Base-by-base conservation (phyloP, 78 protist genomes). In the Speleostelium caveatum region DNA sequence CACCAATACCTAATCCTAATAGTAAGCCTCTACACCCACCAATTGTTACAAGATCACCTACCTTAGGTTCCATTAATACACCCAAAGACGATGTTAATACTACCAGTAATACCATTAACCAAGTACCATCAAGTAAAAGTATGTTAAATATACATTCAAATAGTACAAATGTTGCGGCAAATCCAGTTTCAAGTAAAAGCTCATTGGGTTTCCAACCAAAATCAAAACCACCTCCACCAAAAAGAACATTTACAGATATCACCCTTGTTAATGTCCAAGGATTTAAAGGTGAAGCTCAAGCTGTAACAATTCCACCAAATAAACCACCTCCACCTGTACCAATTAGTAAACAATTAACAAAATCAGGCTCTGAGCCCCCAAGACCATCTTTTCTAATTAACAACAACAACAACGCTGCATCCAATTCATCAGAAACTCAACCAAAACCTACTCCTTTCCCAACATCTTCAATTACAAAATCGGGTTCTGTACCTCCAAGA, bases 161-260 rank as follows among this genome's bases (percentile, higher is more conserved):
- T 14, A 10, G 6, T 45, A 45, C 53, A 45, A 45, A 45, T 45
- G 53, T 10, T 45, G 53, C 53, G 6, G 6, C 10, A 45, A 14
- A 14, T 14, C 53, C 6, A 45, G 53, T 10, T 45, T 6, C 53
- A 14, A 10, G n/a, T 14, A 45, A 45, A 14, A 10, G 53, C 10
- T 14, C 53, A 45, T 45, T n/a, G n/a, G n/a, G n/a, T n/a, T 10
- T 14, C 53, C 53, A 45, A 14, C 53, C 10, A 45, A 6, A 45
- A 45, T 45, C 10, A 45, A 51, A 21, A 38, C 75, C 75, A 32
- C 28, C 30, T 30, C 62, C 55, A 69, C 60, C 76, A 36, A 71
- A 71, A 71, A 71, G 56, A 24, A 49, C 60, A 28, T 55, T 55
- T 49, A 51, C 39, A 1, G 51, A 61, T 30, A 17, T 3, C 30